Evolutionary conservation across 768 basidiomycete genomes (phyloP).

Genomic region (Hydnomerulius pinastri): DNA sequence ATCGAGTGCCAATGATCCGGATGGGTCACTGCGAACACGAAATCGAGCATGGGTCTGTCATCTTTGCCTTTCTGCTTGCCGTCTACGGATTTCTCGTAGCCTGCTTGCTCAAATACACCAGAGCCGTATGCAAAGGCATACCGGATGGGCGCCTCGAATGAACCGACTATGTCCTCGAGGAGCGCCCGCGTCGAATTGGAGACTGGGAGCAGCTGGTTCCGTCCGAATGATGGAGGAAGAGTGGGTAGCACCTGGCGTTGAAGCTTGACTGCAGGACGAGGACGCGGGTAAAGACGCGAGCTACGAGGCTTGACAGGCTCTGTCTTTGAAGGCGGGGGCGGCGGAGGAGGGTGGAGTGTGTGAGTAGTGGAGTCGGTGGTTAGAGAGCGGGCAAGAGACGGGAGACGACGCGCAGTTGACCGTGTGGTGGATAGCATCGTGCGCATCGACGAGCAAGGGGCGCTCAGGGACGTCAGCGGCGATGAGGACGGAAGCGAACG

Average conservation of each 20-base stretch:
- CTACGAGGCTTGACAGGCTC: slow-evolving; percentile 31
- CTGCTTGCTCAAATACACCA: slow-evolving; percentile 92
- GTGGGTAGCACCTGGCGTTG: slow-evolving; percentile 43
- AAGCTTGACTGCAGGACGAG: slow-evolving; percentile 34
- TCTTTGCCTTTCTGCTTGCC: slow-evolving; percentile 31
- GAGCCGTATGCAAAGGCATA: slow-evolving; percentile 98
- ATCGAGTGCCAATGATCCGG: slow-evolving; percentile 92
- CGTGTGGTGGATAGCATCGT: slow-evolving; percentile 28
- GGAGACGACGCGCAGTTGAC: slow-evolving; percentile 13
- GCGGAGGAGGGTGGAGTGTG: slow-evolving; percentile 29
- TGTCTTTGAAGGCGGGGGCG: slow-evolving; percentile 29
- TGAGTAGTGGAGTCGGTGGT: slow-evolving; percentile 29
- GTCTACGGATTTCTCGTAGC: slow-evolving; percentile 50
- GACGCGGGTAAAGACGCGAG: slow-evolving; percentile 45
- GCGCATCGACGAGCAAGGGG: slow-evolving; percentile 11
- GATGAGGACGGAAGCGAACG: neutral
- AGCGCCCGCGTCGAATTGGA: slow-evolving; percentile 77
- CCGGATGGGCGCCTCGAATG: slow-evolving; percentile 88
- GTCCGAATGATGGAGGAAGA: slow-evolving; percentile 73
- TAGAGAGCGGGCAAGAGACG: slow-evolving; percentile 19
- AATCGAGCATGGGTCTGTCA: slow-evolving; percentile 84
- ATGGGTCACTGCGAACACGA: slow-evolving; percentile 95
- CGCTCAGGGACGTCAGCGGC: slow-evolving; percentile 10
- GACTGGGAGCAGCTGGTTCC: slow-evolving; percentile 80
- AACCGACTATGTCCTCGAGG: slow-evolving; percentile 74